These are phyloP conservation scores for Leishmania martiniquensis DNA, from an alignment of 208 protist genomes.

Conservation along the genomic window DNA sequence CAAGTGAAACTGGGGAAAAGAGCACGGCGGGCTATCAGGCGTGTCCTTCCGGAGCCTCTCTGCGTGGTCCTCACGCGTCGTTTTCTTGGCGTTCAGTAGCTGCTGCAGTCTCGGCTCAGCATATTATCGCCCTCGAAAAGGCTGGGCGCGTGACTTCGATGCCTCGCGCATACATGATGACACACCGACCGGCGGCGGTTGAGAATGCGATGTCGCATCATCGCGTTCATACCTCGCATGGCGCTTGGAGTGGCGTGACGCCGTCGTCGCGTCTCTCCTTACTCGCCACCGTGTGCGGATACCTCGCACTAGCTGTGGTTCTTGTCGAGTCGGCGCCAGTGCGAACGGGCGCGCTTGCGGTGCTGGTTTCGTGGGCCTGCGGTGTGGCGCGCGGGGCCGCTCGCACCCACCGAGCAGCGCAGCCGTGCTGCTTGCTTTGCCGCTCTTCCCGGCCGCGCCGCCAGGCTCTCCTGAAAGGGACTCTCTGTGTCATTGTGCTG, in stretches of 20 bases:
- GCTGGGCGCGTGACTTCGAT: background rate
- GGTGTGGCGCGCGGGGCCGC: background rate
- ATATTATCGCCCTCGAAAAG: background rate
- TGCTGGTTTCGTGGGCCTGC: background rate
- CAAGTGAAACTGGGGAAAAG: background rate
- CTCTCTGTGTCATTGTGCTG: conserved; percentile 2
- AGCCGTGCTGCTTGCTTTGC: background rate
- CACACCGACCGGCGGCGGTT: background rate
- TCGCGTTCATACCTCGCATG: background rate
- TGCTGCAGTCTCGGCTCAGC: background rate
- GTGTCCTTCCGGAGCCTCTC: background rate
- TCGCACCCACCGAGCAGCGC: background rate
- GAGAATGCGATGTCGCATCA: background rate
- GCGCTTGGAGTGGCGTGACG: background rate
- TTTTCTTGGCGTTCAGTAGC: background rate
- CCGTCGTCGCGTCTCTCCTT: conserved; percentile 1
- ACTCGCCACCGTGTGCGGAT: background rate
- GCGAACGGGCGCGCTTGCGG: background rate
- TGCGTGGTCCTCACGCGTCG: background rate
- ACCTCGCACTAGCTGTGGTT: background rate
- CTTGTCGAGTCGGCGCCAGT: background rate
- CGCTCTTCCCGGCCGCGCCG: background rate
- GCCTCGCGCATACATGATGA: background rate
- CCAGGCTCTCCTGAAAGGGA: background rate
- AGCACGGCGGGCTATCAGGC: background rate